Conservation (phyloP, 441 rosid genomes). For the Eruca vesicaria region DNA sequence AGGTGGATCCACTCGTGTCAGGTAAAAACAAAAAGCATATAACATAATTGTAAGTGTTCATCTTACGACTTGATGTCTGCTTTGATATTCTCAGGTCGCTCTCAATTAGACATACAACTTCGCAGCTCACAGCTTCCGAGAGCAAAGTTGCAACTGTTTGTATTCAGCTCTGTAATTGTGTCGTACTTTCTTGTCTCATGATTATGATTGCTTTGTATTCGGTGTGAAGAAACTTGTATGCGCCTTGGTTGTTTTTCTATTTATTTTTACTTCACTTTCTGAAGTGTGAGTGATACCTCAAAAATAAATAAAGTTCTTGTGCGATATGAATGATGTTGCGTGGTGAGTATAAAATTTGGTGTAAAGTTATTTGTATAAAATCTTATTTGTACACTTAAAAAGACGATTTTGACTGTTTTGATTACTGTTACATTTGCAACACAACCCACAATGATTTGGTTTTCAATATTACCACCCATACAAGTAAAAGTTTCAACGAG, state of each 20-base stretch:
- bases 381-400: neutral
- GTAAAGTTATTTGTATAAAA: neutral
- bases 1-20: neutral
- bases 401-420: too few relatives aligned
- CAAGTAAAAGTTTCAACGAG: too few relatives aligned
- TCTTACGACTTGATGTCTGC: neutral
- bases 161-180: neutral
- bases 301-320: neutral
- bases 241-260: neutral
- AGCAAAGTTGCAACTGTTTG: neutral
- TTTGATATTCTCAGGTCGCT: neutral
- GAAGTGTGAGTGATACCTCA: neutral
- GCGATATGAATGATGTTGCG: neutral
- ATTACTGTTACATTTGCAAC: slow-evolving; percentile 4
- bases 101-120: neutral
- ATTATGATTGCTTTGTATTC: neutral
- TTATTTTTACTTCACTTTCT: neutral
- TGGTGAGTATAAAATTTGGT: neutral
- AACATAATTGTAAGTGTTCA: neutral
- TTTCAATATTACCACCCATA: neutral
- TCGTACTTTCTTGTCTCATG: neutral
- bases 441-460: neutral
- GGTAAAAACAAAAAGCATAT: neutral
- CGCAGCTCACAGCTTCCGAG: neutral
- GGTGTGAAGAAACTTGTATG: neutral